phyloP scores from a whole-genome alignment of 129 eudicot species.

The Helianthus tuberosus region DNA sequence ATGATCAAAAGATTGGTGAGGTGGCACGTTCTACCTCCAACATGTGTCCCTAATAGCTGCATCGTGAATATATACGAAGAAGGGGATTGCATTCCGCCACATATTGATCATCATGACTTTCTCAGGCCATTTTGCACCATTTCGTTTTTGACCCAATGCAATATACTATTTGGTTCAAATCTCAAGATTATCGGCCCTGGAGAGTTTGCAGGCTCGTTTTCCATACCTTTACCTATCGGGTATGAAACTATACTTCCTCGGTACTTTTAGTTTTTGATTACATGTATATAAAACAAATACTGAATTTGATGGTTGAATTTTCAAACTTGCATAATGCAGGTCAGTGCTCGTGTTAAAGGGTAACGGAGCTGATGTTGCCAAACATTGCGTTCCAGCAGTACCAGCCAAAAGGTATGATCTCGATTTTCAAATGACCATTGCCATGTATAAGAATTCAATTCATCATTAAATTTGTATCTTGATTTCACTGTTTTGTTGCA shows the following conservation, averaged over 20 bases:
- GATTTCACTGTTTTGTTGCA: constrained; percentile 26
- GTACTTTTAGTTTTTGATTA: not conserved
- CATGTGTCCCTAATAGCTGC: constrained; percentile 71
- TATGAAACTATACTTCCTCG: constrained; percentile 2
- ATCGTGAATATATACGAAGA: constrained; percentile 73
- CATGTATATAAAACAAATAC: not conserved
- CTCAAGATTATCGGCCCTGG: constrained; percentile 63
- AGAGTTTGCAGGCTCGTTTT: constrained; percentile 66
- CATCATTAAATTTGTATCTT: not conserved
- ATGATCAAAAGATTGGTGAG: constrained; percentile 67
- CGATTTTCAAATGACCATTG: no score
- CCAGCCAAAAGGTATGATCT: constrained; percentile 60
- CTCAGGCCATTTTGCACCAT: constrained; percentile 72
- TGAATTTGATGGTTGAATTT: constrained; percentile 9
- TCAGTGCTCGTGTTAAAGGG: constrained; percentile 74
- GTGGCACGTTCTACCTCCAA: constrained; percentile 67
- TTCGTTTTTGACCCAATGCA: constrained; percentile 68
- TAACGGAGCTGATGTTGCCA: constrained; percentile 78
- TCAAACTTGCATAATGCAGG: constrained; percentile 36
- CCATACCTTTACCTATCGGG: constrained; percentile 71
- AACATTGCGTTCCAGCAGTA: constrained; percentile 75
- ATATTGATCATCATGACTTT: constrained; percentile 78
- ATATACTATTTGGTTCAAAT: constrained; percentile 60
- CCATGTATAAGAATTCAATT: not conserved
- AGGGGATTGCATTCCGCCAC: constrained; percentile 84